Percentiles rank a stretch among this genome's conserved stretches.
phyloP scores from a whole-genome alignment of 805 yeast species.

The Candida gorgasii region DNA sequence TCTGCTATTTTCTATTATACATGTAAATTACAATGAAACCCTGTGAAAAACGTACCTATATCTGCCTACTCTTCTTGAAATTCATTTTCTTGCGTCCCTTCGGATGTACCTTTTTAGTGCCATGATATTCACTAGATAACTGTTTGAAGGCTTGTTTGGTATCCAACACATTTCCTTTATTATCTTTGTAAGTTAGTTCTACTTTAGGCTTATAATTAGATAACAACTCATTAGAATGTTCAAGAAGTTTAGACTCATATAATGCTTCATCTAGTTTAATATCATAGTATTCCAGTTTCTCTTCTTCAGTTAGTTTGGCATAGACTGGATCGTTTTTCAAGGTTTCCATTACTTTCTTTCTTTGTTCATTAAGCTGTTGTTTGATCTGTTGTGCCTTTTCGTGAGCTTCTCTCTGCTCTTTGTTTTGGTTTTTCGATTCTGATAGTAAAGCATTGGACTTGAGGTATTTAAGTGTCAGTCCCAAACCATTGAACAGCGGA shows the following conservation, averaged over 20 bases:
- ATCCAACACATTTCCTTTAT: conserved; percentile 55
- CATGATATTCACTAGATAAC: conserved; percentile 78
- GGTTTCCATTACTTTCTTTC: conserved; percentile 31
- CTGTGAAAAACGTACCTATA: background rate
- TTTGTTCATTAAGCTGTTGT: conserved; percentile 33
- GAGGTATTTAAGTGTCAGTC: conserved; percentile 30
- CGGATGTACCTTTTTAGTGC: conserved; percentile 29
- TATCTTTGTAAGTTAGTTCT: conserved; percentile 62
- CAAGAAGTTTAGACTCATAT: conserved; percentile 25
- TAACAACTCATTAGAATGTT: background rate
- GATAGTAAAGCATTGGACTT: conserved; percentile 22
- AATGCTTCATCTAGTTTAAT: conserved; percentile 31
- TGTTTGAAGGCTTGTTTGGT: conserved; percentile 76
- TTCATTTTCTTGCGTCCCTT: background rate
- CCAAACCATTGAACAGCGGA: conserved; percentile 18
- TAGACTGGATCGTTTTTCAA: conserved; percentile 27
- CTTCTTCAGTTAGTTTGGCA: conserved; percentile 26
- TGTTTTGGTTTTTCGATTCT: conserved; percentile 4
- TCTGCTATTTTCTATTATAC: background rate
- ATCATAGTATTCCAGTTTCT: conserved; percentile 28
- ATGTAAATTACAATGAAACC: background rate
- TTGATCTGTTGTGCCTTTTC: conserved; percentile 31
- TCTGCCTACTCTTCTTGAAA: background rate
- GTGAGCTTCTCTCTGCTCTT: conserved; percentile 17
- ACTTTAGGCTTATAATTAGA: conserved; percentile 47